Evolutionary conservation across 441 rosid species (phyloP).

Genomic region (Breynia disticha): DNA sequence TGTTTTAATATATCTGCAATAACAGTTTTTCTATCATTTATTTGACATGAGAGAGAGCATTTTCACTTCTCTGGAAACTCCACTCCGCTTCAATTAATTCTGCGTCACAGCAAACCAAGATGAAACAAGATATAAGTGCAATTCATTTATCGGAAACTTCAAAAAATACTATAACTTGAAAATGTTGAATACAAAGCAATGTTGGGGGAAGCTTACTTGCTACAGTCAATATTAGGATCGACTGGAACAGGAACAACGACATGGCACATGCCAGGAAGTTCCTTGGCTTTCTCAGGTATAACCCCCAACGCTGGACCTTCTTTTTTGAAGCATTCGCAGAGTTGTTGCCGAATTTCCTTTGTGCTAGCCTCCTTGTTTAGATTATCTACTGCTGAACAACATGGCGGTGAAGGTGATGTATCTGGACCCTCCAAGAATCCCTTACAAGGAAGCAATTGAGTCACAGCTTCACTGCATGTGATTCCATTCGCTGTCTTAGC

Average conservation of each 20-base stretch:
- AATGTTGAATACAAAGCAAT: too few species aligned
- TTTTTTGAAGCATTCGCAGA: slow-evolving; percentile 15
- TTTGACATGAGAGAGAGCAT: too few species aligned
- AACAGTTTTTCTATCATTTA: too few species aligned
- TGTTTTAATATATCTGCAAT: too few species aligned
- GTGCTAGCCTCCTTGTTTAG: slow-evolving; percentile 10
- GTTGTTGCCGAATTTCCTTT: slow-evolving; percentile 4
- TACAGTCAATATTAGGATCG: slow-evolving; percentile 14
- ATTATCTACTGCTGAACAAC: slow-evolving; percentile 5
- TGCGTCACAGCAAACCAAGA: too few species aligned
- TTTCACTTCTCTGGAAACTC: too few species aligned
- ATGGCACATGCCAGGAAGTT: slow-evolving; percentile 14
- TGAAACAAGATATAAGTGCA: too few species aligned
- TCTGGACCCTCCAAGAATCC: neutral
- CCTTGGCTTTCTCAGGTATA: slow-evolving; percentile 9
- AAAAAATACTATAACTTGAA: too few species aligned
- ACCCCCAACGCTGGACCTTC: neutral
- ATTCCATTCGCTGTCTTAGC: slow-evolving; percentile 4
- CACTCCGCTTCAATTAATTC: too few species aligned
- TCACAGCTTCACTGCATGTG: neutral
- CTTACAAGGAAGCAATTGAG: slow-evolving; percentile 7
- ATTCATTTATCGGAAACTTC: too few species aligned
- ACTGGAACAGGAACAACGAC: slow-evolving; percentile 16
- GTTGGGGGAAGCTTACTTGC: too few species aligned
- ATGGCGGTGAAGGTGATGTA: neutral